Conservation (phyloP, 331 rosid species). For the Quercus tomentella region DNA sequence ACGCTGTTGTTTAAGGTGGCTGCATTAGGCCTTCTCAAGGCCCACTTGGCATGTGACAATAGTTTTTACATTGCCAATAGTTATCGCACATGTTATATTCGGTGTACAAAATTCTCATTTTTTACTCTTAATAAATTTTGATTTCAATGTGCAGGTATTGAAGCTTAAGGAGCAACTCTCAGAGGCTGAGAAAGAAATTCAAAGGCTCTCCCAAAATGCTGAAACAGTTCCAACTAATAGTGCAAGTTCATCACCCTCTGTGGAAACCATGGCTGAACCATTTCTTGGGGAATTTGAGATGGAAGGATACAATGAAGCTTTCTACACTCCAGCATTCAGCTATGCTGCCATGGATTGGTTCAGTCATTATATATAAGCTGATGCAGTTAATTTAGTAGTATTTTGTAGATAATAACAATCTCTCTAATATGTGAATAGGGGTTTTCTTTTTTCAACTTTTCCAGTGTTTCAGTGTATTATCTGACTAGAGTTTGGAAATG, state of each 20-base stretch:
- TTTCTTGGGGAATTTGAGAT: conserved; percentile 58
- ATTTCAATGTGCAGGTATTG: conserved; percentile 31
- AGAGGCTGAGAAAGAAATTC: conserved; percentile 60
- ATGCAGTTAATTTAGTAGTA: conserved; percentile 13
- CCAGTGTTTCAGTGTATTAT: background rate
- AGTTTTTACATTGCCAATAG: background rate
- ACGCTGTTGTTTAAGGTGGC: conserved; percentile 33
- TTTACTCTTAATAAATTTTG: background rate
- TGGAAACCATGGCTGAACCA: conserved; percentile 52
- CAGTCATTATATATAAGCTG: conserved; percentile 31
- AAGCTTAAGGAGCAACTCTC: conserved; percentile 57
- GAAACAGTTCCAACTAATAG: conserved; percentile 51
- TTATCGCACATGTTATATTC: too few species aligned
- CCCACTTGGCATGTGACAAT: conserved; percentile 32
- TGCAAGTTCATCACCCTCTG: conserved; percentile 54
- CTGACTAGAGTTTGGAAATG: background rate
- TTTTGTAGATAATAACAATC: conserved; percentile 55
- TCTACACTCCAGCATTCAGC: conserved; percentile 38
- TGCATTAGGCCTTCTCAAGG: conserved; percentile 36
- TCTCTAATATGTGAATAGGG: conserved; percentile 30
- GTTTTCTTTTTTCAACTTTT: background rate
- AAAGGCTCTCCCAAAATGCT: conserved; percentile 31
- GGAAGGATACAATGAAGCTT: conserved; percentile 41
- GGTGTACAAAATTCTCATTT: too few species aligned
- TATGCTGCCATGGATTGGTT: conserved; percentile 70